Conservation (phyloP, 2,329 filamentous ascomycete genomes). For the Claviceps humidiphila region DNA sequence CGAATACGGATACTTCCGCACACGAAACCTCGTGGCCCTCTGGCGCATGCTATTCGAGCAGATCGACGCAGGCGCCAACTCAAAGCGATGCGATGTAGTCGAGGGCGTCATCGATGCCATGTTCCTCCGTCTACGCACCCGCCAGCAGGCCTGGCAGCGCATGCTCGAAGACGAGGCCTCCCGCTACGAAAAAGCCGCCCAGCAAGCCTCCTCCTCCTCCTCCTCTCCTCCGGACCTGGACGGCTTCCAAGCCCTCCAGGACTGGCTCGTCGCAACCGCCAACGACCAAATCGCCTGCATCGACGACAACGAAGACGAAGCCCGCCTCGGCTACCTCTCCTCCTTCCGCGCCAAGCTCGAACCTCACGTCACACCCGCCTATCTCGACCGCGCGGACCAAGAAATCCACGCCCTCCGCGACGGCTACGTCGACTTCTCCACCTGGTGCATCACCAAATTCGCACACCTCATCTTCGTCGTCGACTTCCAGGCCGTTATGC, state of each 20-base stretch:
- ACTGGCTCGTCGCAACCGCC: constrained; percentile 92
- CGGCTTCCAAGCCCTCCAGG: constrained; percentile 68
- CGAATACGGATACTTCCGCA: constrained; percentile 82
- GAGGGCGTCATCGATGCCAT: constrained; percentile 95
- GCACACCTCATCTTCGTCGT: constrained; percentile 77
- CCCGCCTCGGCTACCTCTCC: constrained; percentile 67
- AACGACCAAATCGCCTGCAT: constrained; percentile 99
- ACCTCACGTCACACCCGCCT: constrained; percentile 65
- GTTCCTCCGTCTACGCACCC: constrained; percentile 71
- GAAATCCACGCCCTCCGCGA: constrained; percentile 70
- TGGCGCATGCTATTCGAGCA: constrained; percentile 98
- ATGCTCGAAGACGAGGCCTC: constrained; percentile 77
- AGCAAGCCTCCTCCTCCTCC: background rate
- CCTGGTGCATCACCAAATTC: constrained; percentile 82
- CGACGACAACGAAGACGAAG: constrained; percentile 72
- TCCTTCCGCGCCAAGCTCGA: constrained; percentile 78
- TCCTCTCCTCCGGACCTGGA: constrained; percentile 38
- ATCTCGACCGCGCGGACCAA: constrained; percentile 58
- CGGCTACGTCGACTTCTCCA: constrained; percentile 89
- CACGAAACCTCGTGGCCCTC: constrained; percentile 82
- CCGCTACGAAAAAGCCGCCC: constrained; percentile 46
- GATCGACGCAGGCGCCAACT: constrained; percentile 70
- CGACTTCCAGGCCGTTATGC: constrained; percentile 73
- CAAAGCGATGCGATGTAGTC: constrained; percentile 75
- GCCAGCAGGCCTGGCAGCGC: constrained; percentile 76